Base-by-base conservation (phyloP, 2,329 filamentous ascomycete species). In the Microdochium bolleyi region DNA sequence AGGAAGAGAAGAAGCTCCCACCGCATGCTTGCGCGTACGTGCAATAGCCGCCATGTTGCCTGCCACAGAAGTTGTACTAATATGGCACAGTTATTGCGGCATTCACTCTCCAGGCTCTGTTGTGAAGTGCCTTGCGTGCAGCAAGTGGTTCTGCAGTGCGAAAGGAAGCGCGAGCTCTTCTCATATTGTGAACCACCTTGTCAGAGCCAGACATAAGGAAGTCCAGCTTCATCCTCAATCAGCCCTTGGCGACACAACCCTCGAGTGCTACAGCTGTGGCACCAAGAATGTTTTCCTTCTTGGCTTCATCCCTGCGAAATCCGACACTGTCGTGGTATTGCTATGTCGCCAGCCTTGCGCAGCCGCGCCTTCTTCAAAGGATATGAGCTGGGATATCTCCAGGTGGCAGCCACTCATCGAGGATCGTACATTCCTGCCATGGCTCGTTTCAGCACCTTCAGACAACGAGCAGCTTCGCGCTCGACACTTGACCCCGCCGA, bases 371-470 rank as follows among this genome's bases (percentile, higher is more conserved):
- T 97, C 94, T 32, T 92, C 90, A 59, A 99, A 99, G 72, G 94
- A 99, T 64, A 97, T 99, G 92, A 99, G 94, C 69, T 99, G 94
- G 94, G 94, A 99, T 68, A 95, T 92, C 5, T 95, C 92, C 24
- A 85, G 92, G 66, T 99, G 94, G 94, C 92, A 97, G 68, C 94
- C 94, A 13, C 78, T 99, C 54, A 97, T 99, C 58, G 92, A 96
- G 70, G 94, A 99, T 65, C 89, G 94, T 50, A 94, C 91, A 16
- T 99, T 99, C 67, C 73, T 99, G 37, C 81, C 87, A 38, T 99
- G 94, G 94, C 88, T 99, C 24, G 92, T 99, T 8, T 83, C 85
- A 48, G 79, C 88, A 10, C 94, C 94, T 1, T 89, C 88, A 32
- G 95, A 99, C 65, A 89, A 94, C 61, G 94, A 99, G 72, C 94